A percentile compares a stretch with the other conserved stretches of the same genome.
Evolutionary conservation across 73 alveolate species (phyloP).

Genomic region (Paramecium biaurelia): DNA sequence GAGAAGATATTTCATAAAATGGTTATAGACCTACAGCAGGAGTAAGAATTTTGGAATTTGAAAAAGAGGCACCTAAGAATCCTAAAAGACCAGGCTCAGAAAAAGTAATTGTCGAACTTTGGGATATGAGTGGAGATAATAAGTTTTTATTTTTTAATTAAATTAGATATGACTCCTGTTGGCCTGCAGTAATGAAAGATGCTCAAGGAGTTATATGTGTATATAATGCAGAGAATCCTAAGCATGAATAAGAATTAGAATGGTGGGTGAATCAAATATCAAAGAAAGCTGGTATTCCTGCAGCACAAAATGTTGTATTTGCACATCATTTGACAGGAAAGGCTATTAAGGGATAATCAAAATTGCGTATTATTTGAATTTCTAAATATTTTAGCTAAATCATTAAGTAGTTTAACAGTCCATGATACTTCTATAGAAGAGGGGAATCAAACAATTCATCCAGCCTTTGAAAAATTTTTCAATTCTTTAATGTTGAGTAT

Average conservation of each 20-base stretch:
- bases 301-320: constrained; percentile 62
- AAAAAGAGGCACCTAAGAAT: constrained; percentile 81
- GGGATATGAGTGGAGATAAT: constrained; percentile 76
- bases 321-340: constrained; percentile 61
- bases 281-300: constrained; percentile 71
- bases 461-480: constrained; percentile 77
- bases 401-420: constrained; percentile 63
- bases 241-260: constrained; percentile 72
- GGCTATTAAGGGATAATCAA: constrained; percentile 45
- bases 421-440: constrained; percentile 76
- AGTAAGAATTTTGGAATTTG: constrained; percentile 79
- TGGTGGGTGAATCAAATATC: constrained; percentile 73
- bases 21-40: constrained; percentile 75
- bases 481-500: constrained; percentile 66
- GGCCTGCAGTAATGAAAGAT: constrained; percentile 79
- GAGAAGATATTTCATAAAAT: constrained; percentile 71
- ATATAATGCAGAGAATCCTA: constrained; percentile 77
- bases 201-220: constrained; percentile 77
- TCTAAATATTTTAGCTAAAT: constrained; percentile 52
- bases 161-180: constrained; percentile 73
- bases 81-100: constrained; percentile 74
- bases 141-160: background rate
- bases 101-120: constrained; percentile 72
- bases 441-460: constrained; percentile 69
- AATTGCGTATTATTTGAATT: background rate